phyloP scores from a whole-genome alignment of 345 rosid genomes.

The Gossypium herbaceum region DNA sequence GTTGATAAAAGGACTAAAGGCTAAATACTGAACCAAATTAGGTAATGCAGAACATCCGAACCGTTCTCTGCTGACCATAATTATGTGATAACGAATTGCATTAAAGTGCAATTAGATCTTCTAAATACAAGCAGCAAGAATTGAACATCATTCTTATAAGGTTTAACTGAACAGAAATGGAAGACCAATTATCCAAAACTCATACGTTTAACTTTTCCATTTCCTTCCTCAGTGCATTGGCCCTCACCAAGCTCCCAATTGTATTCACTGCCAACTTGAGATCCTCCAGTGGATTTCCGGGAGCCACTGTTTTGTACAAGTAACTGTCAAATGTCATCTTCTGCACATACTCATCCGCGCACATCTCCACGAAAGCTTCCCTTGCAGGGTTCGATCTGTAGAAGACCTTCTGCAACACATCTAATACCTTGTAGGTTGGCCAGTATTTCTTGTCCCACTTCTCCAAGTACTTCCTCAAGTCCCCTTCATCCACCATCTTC shows the following conservation, averaged over 20 bases:
- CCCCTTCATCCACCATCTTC: constrained; percentile 8
- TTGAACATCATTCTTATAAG: neutral
- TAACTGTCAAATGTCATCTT: neutral
- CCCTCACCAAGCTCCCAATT: constrained; percentile 4
- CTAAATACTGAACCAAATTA: no score
- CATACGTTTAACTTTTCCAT: neutral
- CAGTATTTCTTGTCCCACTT: constrained; percentile 8
- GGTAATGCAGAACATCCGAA: no score
- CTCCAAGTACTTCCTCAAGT: constrained; percentile 7
- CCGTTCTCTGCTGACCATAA: no score
- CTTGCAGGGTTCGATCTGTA: constrained; percentile 3
- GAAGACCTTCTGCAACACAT: neutral
- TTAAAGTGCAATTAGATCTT: no score
- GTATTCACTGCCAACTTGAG: constrained; percentile 1
- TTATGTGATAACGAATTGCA: no score
- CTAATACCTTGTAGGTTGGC: constrained; percentile 5
- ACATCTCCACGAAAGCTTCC: constrained; percentile 3
- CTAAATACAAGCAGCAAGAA: neutral
- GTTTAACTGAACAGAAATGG: neutral
- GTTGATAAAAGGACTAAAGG: no score
- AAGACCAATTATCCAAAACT: neutral
- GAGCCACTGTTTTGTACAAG: constrained; percentile 1
- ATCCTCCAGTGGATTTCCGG: neutral
- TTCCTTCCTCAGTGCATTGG: constrained; percentile 7
- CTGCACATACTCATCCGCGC: neutral